Evolutionary conservation across 192 early-diverging fungal genomes (phyloP), one percentile per base, ranked within the genome.

Genomic region (Coemansia sp.): DNA sequence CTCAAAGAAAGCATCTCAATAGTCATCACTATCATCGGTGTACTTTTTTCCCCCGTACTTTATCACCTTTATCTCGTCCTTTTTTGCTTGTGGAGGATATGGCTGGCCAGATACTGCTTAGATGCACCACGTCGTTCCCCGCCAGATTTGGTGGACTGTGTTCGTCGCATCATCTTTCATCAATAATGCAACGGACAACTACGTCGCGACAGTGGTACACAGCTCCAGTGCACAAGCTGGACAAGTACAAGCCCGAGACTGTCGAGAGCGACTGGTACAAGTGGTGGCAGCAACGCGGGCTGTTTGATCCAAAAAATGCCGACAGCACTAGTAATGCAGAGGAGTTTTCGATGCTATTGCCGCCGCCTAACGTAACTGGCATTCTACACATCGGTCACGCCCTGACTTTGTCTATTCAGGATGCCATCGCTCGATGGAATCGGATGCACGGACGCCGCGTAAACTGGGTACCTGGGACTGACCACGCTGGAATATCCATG

Each of bases 281-380:
- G 31, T 98, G 95, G 94, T 98, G 96, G 96, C 93, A 96, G 66
- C 85, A 88, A 51, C 85, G 87, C 65, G 75, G 81, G 6, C 78
- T 90, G 73, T 84, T 90, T 85, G 72, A 84, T 81, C 63, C 89
- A 73, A 62, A 72, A 56, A 53, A 76, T 24, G 31, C 24, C 35
- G 33, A 29, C 6, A 10, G 8, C 13, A 29, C 29, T 69, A 69
- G 84, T 56, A n/a, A 70, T 35, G 45, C 63, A 51, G 39, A 77
- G 37, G 70, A 81, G 7, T 98, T 93, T 74, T 87, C 90, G 1
- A 97, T 99, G 88, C 84, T 96, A 9, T 88, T 94, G 11, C 97
- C 97, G 14, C 97, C 97, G 39, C 97, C 97, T 16, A 99, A 99
- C 75, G 92, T 99, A 17, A 99, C 97, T 1, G 97, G 97, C 14